A percentile compares a stretch with the other conserved stretches of the same genome.
phyloP scores from a whole-genome alignment of 192 early-diverging fungal species.

The Lobulomyces angularis region DNA sequence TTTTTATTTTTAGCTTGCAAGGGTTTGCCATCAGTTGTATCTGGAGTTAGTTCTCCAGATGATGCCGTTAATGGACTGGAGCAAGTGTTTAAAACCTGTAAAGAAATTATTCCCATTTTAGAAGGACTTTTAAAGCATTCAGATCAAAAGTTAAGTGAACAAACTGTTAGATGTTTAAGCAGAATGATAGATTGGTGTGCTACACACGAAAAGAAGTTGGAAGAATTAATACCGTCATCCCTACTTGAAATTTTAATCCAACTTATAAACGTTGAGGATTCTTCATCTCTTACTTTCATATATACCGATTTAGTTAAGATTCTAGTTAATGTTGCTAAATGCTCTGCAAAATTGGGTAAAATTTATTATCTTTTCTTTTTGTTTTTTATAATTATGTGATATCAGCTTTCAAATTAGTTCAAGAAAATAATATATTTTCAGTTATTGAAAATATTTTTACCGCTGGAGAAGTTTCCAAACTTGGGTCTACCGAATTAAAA shows the following conservation, averaged over 20 bases:
- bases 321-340: conserved; percentile 34
- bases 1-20: too few relatives aligned
- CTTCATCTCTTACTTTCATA: conserved; percentile 9
- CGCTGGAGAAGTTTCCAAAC: conserved; percentile 4
- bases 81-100: conserved; percentile 3
- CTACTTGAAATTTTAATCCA: conserved; percentile 43
- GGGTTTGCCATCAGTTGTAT: too few relatives aligned
- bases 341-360: conserved; percentile 31
- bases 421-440: conserved; percentile 10
- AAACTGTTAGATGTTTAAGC: conserved; percentile 49
- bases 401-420: conserved; percentile 8
- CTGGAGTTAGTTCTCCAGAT: conserved; percentile 2
- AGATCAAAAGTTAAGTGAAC: conserved; percentile 64
- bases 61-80: conserved; percentile 6
- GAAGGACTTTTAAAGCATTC: conserved; percentile 53
- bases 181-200: conserved; percentile 53
- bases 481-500: conserved; percentile 7
- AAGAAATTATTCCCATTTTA: conserved; percentile 58
- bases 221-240: conserved; percentile 42
- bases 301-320: conserved; percentile 47
- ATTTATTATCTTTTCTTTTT: not conserved
- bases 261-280: conserved; percentile 33
- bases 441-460: conserved; percentile 14
- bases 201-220: conserved; percentile 31
- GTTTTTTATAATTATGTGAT: not conserved